Conservation (phyloP, 345 rosid genomes). For the Barbarea vulgaris region DNA sequence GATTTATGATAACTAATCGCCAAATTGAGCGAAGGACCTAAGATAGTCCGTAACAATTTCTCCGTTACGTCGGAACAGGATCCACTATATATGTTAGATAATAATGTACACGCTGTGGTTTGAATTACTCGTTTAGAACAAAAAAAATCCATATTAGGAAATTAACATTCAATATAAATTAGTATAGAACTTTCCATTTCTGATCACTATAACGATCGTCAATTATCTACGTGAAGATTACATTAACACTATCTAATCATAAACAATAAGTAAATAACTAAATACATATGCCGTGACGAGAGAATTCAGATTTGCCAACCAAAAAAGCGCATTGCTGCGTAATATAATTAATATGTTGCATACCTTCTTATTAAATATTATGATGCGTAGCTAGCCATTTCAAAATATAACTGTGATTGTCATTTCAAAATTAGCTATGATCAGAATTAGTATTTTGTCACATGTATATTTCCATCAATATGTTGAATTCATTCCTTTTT, state of each 20-base stretch:
- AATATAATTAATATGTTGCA: neutral
- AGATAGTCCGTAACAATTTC: neutral
- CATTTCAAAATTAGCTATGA: neutral
- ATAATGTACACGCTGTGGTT: neutral
- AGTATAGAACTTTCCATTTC: neutral
- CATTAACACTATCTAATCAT: conserved; percentile 7
- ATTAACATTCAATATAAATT: neutral
- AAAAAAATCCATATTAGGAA: neutral
- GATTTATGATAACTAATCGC: conserved; percentile 5
- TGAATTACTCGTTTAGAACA: neutral
- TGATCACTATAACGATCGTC: neutral
- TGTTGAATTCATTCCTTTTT: neutral
- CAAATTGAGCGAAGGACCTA: neutral
- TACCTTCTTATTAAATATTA: neutral
- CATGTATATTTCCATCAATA: neutral
- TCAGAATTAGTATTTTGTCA: neutral
- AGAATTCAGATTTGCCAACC: conserved; percentile 22
- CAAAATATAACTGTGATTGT: neutral
- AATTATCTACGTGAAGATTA: neutral
- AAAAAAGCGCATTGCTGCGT: conserved; percentile 17
- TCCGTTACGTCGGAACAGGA: conserved; percentile 2
- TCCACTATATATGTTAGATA: neutral
- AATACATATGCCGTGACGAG: neutral
- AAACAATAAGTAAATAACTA: neutral
- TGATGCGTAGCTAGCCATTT: neutral